phyloP scores from a whole-genome alignment of 352 stramenopile genomes.

The Blastocystis sp. region DNA sequence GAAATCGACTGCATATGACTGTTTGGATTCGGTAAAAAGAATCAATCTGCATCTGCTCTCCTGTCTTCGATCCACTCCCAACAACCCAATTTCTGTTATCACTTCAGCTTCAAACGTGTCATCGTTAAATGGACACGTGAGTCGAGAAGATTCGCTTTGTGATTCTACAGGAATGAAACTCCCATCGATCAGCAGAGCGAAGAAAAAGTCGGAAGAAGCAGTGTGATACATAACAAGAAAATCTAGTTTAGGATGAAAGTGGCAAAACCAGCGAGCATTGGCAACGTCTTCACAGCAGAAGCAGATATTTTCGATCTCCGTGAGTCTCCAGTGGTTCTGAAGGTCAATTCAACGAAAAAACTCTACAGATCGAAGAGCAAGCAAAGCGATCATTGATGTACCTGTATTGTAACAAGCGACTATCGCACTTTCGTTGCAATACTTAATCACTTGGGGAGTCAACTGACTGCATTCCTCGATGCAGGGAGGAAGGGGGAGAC shows the following conservation, averaged over 20 bases:
- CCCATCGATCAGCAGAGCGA: not conserved
- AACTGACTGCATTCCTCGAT: no score
- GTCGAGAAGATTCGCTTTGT: not conserved
- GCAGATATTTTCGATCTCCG: not conserved
- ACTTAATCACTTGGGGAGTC: not conserved
- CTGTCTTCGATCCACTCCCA: not conserved
- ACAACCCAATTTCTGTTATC: not conserved
- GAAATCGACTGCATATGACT: not conserved
- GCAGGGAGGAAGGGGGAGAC: not conserved
- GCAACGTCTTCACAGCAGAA: not conserved
- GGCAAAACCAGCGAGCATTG: not conserved
- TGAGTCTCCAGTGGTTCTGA: not conserved
- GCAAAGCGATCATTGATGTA: not conserved
- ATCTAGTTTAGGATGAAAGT: not conserved
- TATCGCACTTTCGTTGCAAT: not conserved
- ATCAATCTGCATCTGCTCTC: not conserved
- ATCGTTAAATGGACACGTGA: not conserved
- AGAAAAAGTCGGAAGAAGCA: not conserved
- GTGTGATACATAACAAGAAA: not conserved
- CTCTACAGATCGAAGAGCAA: not conserved
- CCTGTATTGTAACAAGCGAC: not conserved
- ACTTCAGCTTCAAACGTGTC: not conserved
- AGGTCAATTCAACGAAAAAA: not conserved
- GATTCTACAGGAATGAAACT: not conserved
- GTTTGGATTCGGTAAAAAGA: not conserved